Conservation (phyloP, 1,284 basidiomycete genomes). For the Puccinia triticina region DNA sequence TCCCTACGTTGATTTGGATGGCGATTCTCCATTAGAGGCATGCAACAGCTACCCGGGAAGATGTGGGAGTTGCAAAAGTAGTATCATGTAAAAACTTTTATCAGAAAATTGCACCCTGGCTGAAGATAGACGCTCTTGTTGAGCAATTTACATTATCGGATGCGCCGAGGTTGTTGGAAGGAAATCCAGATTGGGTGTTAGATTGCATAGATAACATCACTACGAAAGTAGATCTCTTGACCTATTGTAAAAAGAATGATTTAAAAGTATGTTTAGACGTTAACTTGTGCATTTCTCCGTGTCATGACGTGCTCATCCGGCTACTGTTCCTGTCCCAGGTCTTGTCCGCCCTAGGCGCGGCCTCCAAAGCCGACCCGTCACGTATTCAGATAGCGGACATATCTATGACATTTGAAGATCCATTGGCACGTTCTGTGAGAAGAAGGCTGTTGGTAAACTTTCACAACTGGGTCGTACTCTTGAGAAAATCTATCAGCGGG, state of each 20-base stretch:
- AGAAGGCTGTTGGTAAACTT: conserved; percentile 68
- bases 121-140: conserved; percentile 77
- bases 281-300: neutral
- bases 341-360: conserved; percentile 95
- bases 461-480: conserved; percentile 61
- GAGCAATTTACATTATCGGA: conserved; percentile 77
- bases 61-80: conserved; percentile 95
- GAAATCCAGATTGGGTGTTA: conserved; percentile 82
- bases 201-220: conserved; percentile 97
- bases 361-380: conserved; percentile 94
- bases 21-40: conserved; percentile 66
- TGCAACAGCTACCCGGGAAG: conserved; percentile 83
- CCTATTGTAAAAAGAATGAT: conserved; percentile 17
- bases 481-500: conserved; percentile 59
- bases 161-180: conserved; percentile 71
- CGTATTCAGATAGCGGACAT: conserved; percentile 92
- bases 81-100: conserved; percentile 74
- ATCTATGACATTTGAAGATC: conserved; percentile 89
- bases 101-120: conserved; percentile 71
- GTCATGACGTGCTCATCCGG: neutral
- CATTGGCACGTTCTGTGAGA: conserved; percentile 86
- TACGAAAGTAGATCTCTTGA: conserved; percentile 68
- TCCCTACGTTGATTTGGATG: neutral
- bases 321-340: conserved; percentile 64
- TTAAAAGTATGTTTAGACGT: neutral